phyloP scores from a whole-genome alignment of 2,329 filamentous ascomycete genomes.

The Xylariales sp. region DNA sequence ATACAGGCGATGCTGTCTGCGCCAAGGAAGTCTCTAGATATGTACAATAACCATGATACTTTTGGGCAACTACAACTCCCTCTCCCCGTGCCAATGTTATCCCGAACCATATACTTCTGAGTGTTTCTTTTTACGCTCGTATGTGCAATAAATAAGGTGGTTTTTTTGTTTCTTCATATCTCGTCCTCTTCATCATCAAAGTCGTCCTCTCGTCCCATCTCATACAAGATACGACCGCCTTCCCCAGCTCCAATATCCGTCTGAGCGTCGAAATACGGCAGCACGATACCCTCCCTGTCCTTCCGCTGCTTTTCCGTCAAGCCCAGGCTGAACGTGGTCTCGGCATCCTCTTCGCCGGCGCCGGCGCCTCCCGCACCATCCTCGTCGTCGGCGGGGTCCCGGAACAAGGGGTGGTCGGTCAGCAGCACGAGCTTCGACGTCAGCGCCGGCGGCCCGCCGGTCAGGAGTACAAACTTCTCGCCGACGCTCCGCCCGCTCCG shows the following conservation, averaged over 20 bases:
- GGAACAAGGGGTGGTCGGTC: slow-evolving; percentile 72
- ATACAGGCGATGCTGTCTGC: slow-evolving; percentile 8
- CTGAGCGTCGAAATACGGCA: slow-evolving; percentile 97
- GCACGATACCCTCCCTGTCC: slow-evolving; percentile 81
- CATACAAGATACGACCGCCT: slow-evolving; percentile 90
- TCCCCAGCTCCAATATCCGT: slow-evolving; percentile 73
- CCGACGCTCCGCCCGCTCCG: slow-evolving; percentile 74
- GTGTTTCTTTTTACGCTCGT: too few species aligned
- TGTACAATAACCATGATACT: slow-evolving; percentile 7
- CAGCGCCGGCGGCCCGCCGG: slow-evolving; percentile 12
- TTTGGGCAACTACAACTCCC: too few species aligned
- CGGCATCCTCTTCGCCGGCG: slow-evolving; percentile 45
- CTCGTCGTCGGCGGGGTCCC: slow-evolving; percentile 34
- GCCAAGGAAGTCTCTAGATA: slow-evolving; percentile 6
- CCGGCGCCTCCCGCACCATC: slow-evolving; percentile 39
- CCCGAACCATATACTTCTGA: too few species aligned
- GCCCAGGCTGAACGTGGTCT: slow-evolving; percentile 79
- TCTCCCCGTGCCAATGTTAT: too few species aligned
- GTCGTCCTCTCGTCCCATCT: slow-evolving; percentile 94
- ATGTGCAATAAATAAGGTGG: too few species aligned
- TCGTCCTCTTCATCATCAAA: slow-evolving; percentile 77
- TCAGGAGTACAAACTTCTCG: slow-evolving; percentile 57
- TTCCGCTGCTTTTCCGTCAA: slow-evolving; percentile 86
- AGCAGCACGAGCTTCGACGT: slow-evolving; percentile 52
- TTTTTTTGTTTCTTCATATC: slow-evolving; percentile 16